Evolutionary conservation across 208 protist species (phyloP), one percentile per base, ranked within the genome.

Genomic region (Trypanosoma avium): DNA sequence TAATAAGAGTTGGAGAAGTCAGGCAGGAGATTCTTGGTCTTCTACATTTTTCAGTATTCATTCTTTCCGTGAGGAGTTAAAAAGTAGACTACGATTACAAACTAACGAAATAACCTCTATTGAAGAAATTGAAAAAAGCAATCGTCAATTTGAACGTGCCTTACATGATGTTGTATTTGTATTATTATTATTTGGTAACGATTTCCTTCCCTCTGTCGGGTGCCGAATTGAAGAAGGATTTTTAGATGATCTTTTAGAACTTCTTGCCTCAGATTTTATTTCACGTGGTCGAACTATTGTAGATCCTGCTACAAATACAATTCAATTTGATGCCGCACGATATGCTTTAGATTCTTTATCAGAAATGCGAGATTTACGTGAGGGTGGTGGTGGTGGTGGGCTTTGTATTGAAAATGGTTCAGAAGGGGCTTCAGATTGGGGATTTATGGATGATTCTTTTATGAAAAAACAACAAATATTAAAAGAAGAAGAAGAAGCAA

Each of bases 131-230:
- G 45, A 66, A 17, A 33, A 56, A 5, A 29, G 22, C 21, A 52
- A 30, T 13, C 54, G 50, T 33, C 50, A 54, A 49, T 92, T 96
- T 55, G 87, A 94, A 72, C 67, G 67, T 22, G 65, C 84, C 0
- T 58, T 93, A 40, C 97, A 99, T 75, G 98, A 99, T 75, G 98
- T 99, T 32, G 89, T 99, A 8, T 98, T 99, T 59, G 74, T 99
- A 7, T 88, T 97, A 73, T 97, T 99, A 50, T 93, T 99, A 60
- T 97, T 97, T 63, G 98, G 98, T 27, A 99, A 99, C 77, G 98
- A 99, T 78, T 99, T 99, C 68, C 74, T 99, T 30, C 98, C 98
- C 3, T 94, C 97, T 4, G 73, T 91, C 22, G 78, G 99, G 5
- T 89, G 98, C 21, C 82, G 82, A 55, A 99, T 99, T 45, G 72